These are phyloP conservation scores for Eucalyptus sideroxylon DNA, from an alignment of 345 rosid species.

Conservation along the genomic window DNA sequence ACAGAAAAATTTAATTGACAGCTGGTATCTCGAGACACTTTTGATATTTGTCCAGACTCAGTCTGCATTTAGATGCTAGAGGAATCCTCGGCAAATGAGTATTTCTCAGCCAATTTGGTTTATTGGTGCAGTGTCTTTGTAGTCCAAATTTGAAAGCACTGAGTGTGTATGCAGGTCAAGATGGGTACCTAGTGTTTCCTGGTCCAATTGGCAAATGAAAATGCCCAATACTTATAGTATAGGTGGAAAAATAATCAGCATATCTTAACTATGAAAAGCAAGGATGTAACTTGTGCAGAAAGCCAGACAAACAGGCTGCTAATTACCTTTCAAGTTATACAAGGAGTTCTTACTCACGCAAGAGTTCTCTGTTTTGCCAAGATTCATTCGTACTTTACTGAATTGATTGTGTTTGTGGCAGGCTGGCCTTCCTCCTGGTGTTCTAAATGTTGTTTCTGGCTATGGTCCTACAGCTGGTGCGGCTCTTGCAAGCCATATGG, in stretches of 20 bases:
- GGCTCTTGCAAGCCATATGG: conserved; percentile 80
- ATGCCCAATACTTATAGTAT: not conserved
- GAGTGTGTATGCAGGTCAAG: not conserved
- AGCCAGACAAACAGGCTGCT: not conserved
- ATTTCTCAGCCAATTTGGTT: not conserved
- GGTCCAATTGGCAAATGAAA: not conserved
- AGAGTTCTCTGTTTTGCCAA: not conserved
- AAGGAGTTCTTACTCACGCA: not conserved
- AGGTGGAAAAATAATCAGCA: not conserved
- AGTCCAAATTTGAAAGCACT: not conserved
- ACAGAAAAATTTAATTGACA: not conserved
- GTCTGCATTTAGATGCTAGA: not conserved
- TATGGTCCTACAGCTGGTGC: conserved; percentile 85
- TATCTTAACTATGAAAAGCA: not conserved
- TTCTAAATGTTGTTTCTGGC: conserved; percentile 77
- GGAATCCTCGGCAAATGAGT: not conserved
- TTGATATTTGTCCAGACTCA: not conserved
- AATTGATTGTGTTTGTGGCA: conserved; percentile 4
- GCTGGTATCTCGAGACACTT: not conserved
- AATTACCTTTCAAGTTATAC: not conserved
- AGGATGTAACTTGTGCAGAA: not conserved
- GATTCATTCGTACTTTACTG: not conserved
- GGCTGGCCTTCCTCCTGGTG: conserved; percentile 97
- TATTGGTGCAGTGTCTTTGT: not conserved
- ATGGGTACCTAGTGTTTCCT: not conserved